A percentile compares a stretch with the other conserved stretches of the same genome.
These are phyloP conservation scores for Fusarium musae DNA, from an alignment of 2,329 filamentous ascomycete genomes.

Conservation along the genomic window DNA sequence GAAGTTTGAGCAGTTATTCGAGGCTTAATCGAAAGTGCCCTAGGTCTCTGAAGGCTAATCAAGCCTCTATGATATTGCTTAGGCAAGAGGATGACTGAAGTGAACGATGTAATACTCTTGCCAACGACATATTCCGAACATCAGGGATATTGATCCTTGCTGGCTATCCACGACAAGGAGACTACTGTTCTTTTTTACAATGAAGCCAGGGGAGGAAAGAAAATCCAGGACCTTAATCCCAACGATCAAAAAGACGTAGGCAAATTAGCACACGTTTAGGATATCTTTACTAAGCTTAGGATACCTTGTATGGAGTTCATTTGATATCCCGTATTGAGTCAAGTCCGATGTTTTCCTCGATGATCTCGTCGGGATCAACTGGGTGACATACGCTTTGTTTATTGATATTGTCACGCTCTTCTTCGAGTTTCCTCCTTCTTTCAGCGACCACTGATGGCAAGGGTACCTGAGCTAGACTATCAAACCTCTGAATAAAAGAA, in stretches of 20 bases:
- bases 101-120: neutral
- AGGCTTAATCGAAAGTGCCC: neutral
- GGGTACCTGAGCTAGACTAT: neutral
- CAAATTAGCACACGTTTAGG: neutral
- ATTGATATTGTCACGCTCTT: neutral
- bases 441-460: neutral
- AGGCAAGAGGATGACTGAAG: neutral
- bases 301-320: neutral
- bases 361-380: neutral
- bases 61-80: neutral
- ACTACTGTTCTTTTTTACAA: neutral
- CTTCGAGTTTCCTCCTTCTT: neutral
- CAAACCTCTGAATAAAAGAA: neutral
- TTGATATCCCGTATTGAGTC: neutral
- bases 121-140: neutral
- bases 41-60: neutral
- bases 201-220: neutral
- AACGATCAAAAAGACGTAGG: neutral
- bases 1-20: neutral
- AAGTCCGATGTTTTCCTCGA: neutral
- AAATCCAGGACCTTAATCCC: neutral
- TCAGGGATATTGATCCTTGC: neutral
- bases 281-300: neutral
- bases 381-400: neutral
- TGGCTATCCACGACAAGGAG: neutral